phyloP scores from a whole-genome alignment of 257 asterid species.

The Solanum pinnatisectum region DNA sequence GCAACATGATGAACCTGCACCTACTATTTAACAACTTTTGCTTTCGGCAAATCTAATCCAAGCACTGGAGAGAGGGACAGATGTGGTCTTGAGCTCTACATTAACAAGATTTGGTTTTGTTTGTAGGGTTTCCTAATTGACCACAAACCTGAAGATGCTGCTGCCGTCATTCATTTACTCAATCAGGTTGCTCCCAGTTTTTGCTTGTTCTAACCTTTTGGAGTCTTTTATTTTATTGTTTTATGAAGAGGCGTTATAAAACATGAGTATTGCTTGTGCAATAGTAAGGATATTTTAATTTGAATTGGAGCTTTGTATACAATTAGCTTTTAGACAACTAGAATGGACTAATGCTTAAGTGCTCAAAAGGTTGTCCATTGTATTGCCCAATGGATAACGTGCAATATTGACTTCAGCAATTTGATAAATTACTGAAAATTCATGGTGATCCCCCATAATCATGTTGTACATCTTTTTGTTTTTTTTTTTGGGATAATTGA shows the following conservation, averaged over 20 bases:
- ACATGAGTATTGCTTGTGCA: not conserved
- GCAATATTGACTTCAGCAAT: not conserved
- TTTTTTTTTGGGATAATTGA: not conserved
- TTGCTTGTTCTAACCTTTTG: not conserved
- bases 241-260: not conserved
- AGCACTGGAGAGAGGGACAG: not conserved
- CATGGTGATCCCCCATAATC: not conserved
- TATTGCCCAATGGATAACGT: not conserved
- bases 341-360: not conserved
- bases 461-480: not conserved
- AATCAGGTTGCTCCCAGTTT: constrained; percentile 40
- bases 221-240: not conserved
- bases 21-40: not conserved
- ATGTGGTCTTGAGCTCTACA: not conserved
- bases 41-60: not conserved
- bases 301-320: not conserved
- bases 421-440: not conserved
- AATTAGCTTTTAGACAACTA: not conserved
- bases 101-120: constrained; percentile 2
- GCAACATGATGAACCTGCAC: not conserved
- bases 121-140: constrained; percentile 76
- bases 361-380: not conserved
- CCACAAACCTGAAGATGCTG: constrained; percentile 63
- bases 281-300: not conserved
- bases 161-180: constrained; percentile 58